phyloP scores from a whole-genome alignment of 139 green algal species.

The Gonium pectorale region DNA sequence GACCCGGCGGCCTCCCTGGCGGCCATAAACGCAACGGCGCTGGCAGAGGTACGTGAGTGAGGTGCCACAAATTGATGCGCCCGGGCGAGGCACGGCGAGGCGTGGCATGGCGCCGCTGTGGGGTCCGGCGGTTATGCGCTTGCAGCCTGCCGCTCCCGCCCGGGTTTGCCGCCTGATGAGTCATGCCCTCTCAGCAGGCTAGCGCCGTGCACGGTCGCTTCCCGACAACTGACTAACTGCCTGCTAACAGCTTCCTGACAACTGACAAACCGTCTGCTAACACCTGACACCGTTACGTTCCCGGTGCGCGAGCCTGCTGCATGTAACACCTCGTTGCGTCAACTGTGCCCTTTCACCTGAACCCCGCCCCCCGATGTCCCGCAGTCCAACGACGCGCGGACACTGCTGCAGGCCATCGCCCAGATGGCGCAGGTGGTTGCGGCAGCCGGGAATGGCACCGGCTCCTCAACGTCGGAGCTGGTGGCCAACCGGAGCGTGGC shows the following conservation, averaged over 20 bases:
- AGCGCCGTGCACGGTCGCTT: too few relatives aligned
- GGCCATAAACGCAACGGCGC: neutral
- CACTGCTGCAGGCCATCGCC: slow-evolving; percentile 10
- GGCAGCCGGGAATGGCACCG: neutral
- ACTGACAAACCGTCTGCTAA: too few relatives aligned
- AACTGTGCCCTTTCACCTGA: too few relatives aligned
- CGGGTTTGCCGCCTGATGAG: neutral
- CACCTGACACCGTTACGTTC: neutral
- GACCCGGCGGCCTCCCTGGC: neutral
- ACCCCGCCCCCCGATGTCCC: neutral
- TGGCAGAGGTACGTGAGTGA: neutral
- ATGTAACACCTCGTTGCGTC: too few relatives aligned
- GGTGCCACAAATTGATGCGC: neutral
- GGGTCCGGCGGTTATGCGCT: neutral
- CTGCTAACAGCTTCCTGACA: neutral
- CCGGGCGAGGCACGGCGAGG: too few relatives aligned
- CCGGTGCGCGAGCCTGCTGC: too few relatives aligned
- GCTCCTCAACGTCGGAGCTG: neutral
- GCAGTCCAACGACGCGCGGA: slow-evolving; percentile 4
- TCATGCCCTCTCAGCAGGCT: too few relatives aligned
- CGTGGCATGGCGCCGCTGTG: neutral
- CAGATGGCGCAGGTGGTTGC: neutral
- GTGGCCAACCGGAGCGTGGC: neutral
- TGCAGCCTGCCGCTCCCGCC: too few relatives aligned
- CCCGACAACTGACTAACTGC: too few relatives aligned